These are phyloP conservation scores for Suillus luteus DNA, from an alignment of 768 basidiomycete species.

Conservation along the genomic window DNA sequence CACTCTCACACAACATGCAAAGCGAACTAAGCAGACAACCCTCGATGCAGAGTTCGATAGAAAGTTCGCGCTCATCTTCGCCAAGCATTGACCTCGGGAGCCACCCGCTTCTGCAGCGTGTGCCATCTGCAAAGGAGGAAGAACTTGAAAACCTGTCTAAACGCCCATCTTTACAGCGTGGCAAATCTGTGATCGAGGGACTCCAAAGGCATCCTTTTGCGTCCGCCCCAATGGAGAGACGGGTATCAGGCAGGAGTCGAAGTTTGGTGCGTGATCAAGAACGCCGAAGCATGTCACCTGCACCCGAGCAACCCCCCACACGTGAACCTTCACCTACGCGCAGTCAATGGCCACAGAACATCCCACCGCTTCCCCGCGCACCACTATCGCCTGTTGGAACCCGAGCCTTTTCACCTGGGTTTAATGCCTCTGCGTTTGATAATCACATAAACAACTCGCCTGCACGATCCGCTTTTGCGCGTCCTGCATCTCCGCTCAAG, in stretches of 20 bases:
- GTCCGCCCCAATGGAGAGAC: neutral
- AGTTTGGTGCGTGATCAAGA: conserved; percentile 18
- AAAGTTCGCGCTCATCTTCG: conserved; percentile 7
- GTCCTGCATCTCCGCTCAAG: conserved; percentile 4
- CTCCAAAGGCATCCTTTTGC: neutral
- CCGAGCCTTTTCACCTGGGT: neutral
- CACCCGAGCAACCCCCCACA: neutral
- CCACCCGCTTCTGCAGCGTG: conserved; percentile 4
- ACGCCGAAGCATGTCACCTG: conserved; percentile 6
- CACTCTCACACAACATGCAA: neutral
- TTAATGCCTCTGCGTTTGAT: conserved; percentile 14
- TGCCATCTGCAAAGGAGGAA: conserved; percentile 20
- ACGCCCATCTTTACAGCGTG: neutral
- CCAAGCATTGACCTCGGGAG: conserved; percentile 5
- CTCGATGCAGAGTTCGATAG: conserved; percentile 1
- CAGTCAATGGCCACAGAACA: conserved; percentile 21
- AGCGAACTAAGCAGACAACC: neutral
- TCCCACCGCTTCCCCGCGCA: conserved; percentile 33
- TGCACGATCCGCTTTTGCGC: conserved; percentile 2
- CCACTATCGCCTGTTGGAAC: conserved; percentile 17
- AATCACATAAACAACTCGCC: neutral
- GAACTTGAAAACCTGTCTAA: conserved; percentile 4
- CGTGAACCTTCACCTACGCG: conserved; percentile 17
- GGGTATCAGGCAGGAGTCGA: conserved; percentile 6
- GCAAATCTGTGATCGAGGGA: conserved; percentile 3